Evolutionary conservation across 2,329 filamentous ascomycete genomes (phyloP).

Genomic region (Aspergillus sp.): DNA sequence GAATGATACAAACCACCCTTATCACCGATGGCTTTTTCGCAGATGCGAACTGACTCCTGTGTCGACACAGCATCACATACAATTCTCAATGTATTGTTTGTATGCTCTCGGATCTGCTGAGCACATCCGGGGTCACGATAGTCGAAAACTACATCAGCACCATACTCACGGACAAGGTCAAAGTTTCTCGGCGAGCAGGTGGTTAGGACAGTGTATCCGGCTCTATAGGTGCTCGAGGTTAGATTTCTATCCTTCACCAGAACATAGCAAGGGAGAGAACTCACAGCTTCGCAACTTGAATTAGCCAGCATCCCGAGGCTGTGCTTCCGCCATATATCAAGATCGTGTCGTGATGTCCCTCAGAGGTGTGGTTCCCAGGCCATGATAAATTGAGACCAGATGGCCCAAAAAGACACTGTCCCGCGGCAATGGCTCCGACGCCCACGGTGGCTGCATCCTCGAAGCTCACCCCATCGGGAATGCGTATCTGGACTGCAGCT

Average conservation of each 20-base stretch:
- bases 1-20: conserved; percentile 14
- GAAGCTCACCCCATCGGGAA: conserved; percentile 35
- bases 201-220: conserved; percentile 13
- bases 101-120: conserved; percentile 12
- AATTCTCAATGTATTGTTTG: not conserved
- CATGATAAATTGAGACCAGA: not conserved
- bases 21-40: conserved; percentile 11
- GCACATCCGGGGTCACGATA: conserved; percentile 13
- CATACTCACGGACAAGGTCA: conserved; percentile 6
- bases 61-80: conserved; percentile 12
- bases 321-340: conserved; percentile 14
- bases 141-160: conserved; percentile 17
- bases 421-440: conserved; percentile 29
- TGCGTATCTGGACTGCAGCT: conserved; percentile 32
- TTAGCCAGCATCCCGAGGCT: not conserved
- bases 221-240: not conserved
- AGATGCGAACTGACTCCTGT: conserved; percentile 1
- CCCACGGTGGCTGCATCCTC: conserved; percentile 35
- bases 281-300: conserved; percentile 10
- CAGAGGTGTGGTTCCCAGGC: not conserved
- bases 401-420: conserved; percentile 2
- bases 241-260: no score
- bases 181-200: conserved; percentile 20
- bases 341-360: not conserved
- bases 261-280: not conserved